phyloP scores from a whole-genome alignment of 306 rosid genomes.

The Citrullus amarus region DNA sequence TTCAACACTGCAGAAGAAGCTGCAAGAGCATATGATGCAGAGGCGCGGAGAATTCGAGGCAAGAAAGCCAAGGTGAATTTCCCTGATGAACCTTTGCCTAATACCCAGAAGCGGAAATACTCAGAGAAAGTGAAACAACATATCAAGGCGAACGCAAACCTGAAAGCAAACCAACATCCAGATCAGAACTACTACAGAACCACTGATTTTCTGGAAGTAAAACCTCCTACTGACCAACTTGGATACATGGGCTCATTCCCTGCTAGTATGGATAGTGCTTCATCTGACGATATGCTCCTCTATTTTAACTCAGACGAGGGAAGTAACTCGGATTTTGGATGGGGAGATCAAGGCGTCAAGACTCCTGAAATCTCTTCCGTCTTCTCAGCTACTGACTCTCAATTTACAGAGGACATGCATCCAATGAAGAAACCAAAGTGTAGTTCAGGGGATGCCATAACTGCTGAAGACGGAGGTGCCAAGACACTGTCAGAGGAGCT shows the following conservation, averaged over 20 bases:
- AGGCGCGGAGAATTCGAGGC: constrained; percentile 91
- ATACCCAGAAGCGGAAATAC: constrained; percentile 30
- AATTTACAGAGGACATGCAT: constrained; percentile 34
- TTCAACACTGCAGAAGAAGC: constrained; percentile 98
- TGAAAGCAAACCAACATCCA: constrained; percentile 21
- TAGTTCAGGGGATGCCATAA: constrained; percentile 19
- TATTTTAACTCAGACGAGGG: constrained; percentile 71
- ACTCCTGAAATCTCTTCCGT: constrained; percentile 81
- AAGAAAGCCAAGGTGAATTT: constrained; percentile 91
- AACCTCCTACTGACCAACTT: constrained; percentile 41
- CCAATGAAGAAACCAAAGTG: constrained; percentile 31
- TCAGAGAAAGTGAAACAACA: constrained; percentile 17
- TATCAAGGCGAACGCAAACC: constrained; percentile 17
- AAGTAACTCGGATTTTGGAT: constrained; percentile 68
- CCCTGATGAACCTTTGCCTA: constrained; percentile 47
- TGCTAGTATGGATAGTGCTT: constrained; percentile 17
- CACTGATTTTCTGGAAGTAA: constrained; percentile 55
- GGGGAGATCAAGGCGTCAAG: constrained; percentile 58
- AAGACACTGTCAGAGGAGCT: constrained; percentile 73
- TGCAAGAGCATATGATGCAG: constrained; percentile 92
- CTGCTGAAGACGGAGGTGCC: constrained; percentile 18
- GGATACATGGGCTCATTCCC: constrained; percentile 26
- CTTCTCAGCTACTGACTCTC: constrained; percentile 41
- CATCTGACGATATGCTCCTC: constrained; percentile 26
- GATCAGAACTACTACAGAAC: constrained; percentile 31